Conservation (phyloP, 2,329 filamentous ascomycete genomes). For the Pseudogymnoascus sp. region DNA sequence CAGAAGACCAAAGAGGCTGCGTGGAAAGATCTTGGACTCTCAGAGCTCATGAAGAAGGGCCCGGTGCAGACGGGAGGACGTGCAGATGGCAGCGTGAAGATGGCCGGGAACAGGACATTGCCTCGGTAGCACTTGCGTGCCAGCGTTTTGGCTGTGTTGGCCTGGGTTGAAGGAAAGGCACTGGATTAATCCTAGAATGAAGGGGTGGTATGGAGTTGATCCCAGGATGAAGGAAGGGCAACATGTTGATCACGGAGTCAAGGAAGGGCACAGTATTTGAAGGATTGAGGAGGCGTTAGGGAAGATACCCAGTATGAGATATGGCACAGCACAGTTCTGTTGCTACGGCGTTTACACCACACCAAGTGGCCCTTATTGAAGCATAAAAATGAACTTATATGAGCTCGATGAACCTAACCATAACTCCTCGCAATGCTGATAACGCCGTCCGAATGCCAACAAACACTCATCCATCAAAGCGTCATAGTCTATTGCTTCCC, state of each 20-base stretch:
- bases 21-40: conserved; percentile 74
- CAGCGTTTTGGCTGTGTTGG: not conserved
- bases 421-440: conserved; percentile 23
- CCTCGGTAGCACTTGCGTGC: not conserved
- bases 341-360: not conserved
- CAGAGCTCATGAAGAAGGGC: conserved; percentile 59
- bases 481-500: not conserved
- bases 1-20: conserved; percentile 62
- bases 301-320: not conserved
- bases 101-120: conserved; percentile 9
- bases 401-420: conserved; percentile 1
- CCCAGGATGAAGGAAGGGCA: too few relatives aligned
- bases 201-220: too few relatives aligned
- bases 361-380: not conserved
- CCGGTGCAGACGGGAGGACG: conserved; percentile 28
- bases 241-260: not conserved
- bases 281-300: not conserved
- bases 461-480: not conserved
- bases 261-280: not conserved
- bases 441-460: conserved; percentile 13
- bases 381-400: conserved; percentile 6
- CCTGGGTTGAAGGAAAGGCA: not conserved
- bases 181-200: not conserved
- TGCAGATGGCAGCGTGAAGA: not conserved
- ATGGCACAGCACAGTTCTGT: not conserved